Conservation (phyloP, 768 basidiomycete species). For the Pisolithus orientalis region DNA sequence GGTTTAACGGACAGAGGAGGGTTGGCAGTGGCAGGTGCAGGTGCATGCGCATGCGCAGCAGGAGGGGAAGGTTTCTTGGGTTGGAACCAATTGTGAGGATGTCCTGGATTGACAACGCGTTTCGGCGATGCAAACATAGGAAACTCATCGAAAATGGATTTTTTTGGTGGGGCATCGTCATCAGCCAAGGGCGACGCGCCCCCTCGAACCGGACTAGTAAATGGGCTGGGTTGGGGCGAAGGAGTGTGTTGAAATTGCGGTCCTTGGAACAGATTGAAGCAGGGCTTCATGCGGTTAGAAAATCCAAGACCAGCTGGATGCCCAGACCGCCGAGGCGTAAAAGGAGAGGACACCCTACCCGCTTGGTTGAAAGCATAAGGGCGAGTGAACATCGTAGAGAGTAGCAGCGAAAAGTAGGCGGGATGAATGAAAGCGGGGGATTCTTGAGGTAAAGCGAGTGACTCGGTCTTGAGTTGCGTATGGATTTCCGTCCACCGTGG, state of each 20-base stretch:
- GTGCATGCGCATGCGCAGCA: background rate
- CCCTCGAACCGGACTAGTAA: slow-evolving; percentile 11
- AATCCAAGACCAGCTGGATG: slow-evolving; percentile 24
- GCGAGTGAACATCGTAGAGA: background rate
- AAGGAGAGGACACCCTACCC: slow-evolving; percentile 6
- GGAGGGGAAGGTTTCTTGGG: background rate
- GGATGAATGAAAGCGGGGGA: background rate
- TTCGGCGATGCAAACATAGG: background rate
- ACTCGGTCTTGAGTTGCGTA: background rate
- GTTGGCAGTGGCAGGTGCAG: background rate
- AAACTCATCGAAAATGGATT: slow-evolving; percentile 5
- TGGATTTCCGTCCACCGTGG: background rate
- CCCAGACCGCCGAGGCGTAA: slow-evolving; percentile 3
- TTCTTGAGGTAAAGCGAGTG: background rate
- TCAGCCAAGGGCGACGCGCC: background rate
- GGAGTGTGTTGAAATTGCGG: slow-evolving; percentile 4
- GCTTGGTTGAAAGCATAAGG: slow-evolving; percentile 8
- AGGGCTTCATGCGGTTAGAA: slow-evolving; percentile 9
- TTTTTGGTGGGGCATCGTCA: slow-evolving; percentile 7
- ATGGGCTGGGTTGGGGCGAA: slow-evolving; percentile 13
- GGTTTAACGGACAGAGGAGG: background rate
- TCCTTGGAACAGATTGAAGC: slow-evolving; percentile 15
- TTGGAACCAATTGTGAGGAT: background rate
- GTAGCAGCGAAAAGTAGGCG: background rate
- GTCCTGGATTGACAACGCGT: no score